These are phyloP conservation scores for Populus nigra DNA, from an alignment of 345 rosid genomes.

Conservation along the genomic window DNA sequence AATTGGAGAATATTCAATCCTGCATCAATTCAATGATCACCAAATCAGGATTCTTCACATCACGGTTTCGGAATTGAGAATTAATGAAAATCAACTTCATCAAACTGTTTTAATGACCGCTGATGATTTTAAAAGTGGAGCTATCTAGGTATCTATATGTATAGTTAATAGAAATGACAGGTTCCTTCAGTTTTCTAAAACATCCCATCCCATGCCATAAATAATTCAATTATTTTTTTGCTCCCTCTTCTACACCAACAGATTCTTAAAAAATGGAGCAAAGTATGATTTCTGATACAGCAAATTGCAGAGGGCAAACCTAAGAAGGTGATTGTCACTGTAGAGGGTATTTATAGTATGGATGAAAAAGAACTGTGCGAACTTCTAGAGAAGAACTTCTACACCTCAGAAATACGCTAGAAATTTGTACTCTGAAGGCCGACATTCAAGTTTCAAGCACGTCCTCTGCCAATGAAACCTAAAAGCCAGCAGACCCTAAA, in stretches of 20 bases:
- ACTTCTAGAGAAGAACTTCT: conserved; percentile 50
- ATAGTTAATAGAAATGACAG: not conserved
- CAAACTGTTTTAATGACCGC: not conserved
- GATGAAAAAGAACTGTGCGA: conserved; percentile 69
- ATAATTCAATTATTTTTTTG: not conserved
- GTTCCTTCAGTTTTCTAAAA: not conserved
- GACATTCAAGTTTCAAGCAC: not conserved
- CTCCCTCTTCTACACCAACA: not conserved
- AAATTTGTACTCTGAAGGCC: not conserved
- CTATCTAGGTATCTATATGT: not conserved
- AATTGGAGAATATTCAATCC: not conserved
- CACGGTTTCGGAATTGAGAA: not conserved
- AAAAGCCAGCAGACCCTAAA: not conserved
- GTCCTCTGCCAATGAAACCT: not conserved
- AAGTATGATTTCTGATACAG: conserved; percentile 55
- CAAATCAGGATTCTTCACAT: not conserved
- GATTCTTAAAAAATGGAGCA: conserved; percentile 47
- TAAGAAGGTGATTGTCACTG: conserved; percentile 78
- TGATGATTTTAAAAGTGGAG: not conserved
- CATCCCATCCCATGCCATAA: not conserved
- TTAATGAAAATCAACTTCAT: no score
- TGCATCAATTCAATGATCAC: not conserved
- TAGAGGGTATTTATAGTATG: conserved; percentile 89
- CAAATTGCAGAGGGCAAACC: conserved; percentile 89
- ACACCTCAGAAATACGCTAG: not conserved